Conservation (phyloP, 441 rosid species). For the Adansonia madagascariensis region DNA sequence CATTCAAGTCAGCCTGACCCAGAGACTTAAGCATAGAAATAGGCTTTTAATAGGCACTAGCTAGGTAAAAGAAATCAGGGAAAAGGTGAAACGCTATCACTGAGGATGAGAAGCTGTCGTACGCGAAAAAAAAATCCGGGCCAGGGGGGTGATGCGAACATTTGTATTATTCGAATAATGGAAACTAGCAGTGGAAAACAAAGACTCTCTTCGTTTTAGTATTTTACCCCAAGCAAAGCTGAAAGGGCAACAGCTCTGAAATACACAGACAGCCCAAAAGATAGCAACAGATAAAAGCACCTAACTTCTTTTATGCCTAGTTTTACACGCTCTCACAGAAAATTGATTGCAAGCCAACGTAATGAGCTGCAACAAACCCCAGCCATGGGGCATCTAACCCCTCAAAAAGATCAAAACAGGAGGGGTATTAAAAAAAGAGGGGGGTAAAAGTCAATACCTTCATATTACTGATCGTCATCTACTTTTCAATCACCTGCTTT, state of each 20-base stretch:
- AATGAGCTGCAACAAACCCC: not conserved
- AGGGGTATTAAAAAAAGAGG: not conserved
- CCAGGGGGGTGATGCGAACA: not conserved
- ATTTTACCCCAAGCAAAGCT: not conserved
- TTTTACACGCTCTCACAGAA: not conserved
- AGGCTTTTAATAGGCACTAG: not conserved
- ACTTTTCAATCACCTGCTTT: not conserved
- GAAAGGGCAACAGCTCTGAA: not conserved
- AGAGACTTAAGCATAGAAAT: not conserved
- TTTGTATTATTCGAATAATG: not conserved
- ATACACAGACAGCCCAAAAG: not conserved
- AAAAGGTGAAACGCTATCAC: not conserved
- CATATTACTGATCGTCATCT: not conserved
- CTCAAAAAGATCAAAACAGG: conserved; percentile 2
- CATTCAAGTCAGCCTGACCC: not conserved
- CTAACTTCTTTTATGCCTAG: not conserved
- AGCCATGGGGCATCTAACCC: not conserved
- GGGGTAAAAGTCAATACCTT: not conserved
- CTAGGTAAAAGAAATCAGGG: not conserved
- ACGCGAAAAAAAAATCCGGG: not conserved
- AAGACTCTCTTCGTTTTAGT: not conserved
- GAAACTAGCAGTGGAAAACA: not conserved
- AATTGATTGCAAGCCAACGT: conserved; percentile 16
- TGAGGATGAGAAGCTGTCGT: conserved; percentile 13
- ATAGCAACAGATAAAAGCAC: conserved; percentile 3